Conservation (phyloP, 2,329 filamentous ascomycete species). For the Fusarium sp. region DNA sequence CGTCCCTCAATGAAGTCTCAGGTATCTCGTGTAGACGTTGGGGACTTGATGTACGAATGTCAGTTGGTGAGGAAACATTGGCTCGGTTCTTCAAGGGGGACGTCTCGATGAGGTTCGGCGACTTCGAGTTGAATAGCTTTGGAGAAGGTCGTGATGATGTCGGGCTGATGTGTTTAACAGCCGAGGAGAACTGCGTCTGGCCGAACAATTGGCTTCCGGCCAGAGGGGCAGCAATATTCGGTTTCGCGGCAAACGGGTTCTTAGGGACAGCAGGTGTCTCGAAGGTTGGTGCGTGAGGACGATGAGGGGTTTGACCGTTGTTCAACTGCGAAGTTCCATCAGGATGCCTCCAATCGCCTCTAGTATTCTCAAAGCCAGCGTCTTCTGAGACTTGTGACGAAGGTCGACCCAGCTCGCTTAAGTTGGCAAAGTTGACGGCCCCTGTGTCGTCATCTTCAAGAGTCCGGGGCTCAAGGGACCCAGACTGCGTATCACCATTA, state of each 20-base stretch:
- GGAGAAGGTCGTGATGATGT: constrained; percentile 71
- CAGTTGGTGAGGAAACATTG: constrained; percentile 61
- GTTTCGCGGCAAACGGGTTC: constrained; percentile 61
- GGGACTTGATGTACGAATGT: constrained; percentile 58
- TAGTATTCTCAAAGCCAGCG: constrained; percentile 54
- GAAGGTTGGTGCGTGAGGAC: constrained; percentile 49
- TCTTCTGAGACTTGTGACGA: constrained; percentile 60
- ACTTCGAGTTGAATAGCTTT: constrained; percentile 60
- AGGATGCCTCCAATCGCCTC: constrained; percentile 55
- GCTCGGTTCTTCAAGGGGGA: constrained; percentile 65
- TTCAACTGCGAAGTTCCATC: constrained; percentile 53
- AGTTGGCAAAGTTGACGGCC: constrained; percentile 60
- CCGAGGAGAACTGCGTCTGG: constrained; percentile 67
- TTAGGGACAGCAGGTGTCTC: constrained; percentile 64
- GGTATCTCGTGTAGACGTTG: constrained; percentile 50
- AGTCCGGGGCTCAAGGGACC: constrained; percentile 52
- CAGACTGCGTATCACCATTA: constrained; percentile 45
- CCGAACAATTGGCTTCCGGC: constrained; percentile 65
- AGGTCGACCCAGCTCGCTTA: constrained; percentile 53
- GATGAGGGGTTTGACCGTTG: constrained; percentile 52
- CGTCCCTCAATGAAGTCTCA: constrained; percentile 44
- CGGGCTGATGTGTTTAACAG: constrained; percentile 63
- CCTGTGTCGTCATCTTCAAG: constrained; percentile 63
- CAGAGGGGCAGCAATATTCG: constrained; percentile 53
- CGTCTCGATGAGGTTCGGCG: constrained; percentile 58